phyloP scores from a whole-genome alignment of 345 rosid species.

The Litchi chinensis region DNA sequence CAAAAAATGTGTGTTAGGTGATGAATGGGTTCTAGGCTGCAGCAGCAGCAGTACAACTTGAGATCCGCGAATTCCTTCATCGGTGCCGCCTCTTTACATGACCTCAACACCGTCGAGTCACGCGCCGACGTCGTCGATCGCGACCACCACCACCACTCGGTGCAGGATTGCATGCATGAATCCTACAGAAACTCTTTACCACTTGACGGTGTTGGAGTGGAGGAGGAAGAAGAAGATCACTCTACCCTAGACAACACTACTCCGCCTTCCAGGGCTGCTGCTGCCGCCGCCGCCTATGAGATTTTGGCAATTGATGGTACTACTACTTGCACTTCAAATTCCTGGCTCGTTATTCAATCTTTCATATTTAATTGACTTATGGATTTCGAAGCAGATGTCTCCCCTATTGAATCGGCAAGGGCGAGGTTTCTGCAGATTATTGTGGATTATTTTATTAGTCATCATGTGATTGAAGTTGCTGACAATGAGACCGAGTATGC shows the following conservation, averaged over 20 bases:
- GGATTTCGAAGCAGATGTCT: conserved; percentile 53
- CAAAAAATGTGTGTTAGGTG: no score
- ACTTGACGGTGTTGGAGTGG: conserved; percentile 61
- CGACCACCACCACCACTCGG: conserved; percentile 53
- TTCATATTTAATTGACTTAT: neutral
- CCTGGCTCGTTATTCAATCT: no score
- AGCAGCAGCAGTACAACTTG: conserved; percentile 71
- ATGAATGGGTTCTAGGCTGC: conserved; percentile 79
- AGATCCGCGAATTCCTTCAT: conserved; percentile 66
- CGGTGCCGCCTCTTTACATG: conserved; percentile 57
- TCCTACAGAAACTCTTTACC: conserved; percentile 67
- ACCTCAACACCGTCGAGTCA: conserved; percentile 80
- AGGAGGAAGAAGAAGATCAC: conserved; percentile 72
- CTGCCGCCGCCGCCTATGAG: conserved; percentile 27
- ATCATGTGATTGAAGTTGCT: conserved; percentile 62
- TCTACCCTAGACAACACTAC: conserved; percentile 53
- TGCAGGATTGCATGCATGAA: conserved; percentile 75
- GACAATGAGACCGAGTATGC: conserved; percentile 53
- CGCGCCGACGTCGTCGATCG: conserved; percentile 48
- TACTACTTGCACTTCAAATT: neutral
- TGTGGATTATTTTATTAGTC: conserved; percentile 69
- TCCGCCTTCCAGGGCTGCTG: conserved; percentile 38
- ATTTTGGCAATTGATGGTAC: conserved; percentile 69
- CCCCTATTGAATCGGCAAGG: conserved; percentile 83
- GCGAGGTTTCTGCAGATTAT: conserved; percentile 77